These are phyloP conservation scores for Leptographium lundbergii DNA, from an alignment of 2,329 filamentous ascomycete species.

Conservation along the genomic window DNA sequence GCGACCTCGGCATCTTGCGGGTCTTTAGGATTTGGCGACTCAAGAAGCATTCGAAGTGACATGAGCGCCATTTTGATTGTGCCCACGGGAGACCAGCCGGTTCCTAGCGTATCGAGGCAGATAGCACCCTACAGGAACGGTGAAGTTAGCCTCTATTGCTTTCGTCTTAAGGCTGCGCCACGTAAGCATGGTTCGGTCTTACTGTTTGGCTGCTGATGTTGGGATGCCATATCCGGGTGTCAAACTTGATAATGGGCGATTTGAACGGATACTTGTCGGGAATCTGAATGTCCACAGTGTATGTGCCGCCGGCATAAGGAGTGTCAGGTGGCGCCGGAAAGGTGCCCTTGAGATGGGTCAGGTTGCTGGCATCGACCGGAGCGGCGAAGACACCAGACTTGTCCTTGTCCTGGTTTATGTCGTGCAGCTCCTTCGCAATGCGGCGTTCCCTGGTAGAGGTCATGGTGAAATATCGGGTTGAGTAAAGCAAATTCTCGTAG, in stretches of 20 bases:
- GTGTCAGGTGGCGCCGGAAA: constrained; percentile 85
- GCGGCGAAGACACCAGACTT: constrained; percentile 65
- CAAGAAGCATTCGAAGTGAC: constrained; percentile 84
- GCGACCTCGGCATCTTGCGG: constrained; percentile 95
- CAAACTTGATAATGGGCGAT: constrained; percentile 80
- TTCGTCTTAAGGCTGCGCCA: neutral
- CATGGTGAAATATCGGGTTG: constrained; percentile 20
- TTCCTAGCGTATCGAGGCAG: constrained; percentile 82
- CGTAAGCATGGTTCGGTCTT: constrained; percentile 18
- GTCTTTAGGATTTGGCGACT: constrained; percentile 87
- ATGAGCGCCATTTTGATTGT: constrained; percentile 94
- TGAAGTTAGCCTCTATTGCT: constrained; percentile 6
- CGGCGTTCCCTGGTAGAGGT: constrained; percentile 42
- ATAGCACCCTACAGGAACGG: constrained; percentile 65
- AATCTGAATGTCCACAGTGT: constrained; percentile 72
- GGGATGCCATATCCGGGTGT: constrained; percentile 92
- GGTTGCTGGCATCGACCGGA: constrained; percentile 50
- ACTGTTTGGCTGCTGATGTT: constrained; percentile 93
- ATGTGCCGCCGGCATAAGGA: constrained; percentile 81
- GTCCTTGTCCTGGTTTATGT: constrained; percentile 58
- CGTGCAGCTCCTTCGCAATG: constrained; percentile 63
- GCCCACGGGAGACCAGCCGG: constrained; percentile 88
- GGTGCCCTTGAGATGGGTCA: constrained; percentile 71
- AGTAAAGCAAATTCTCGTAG: neutral
- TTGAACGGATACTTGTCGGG: constrained; percentile 87